Evolutionary conservation across 2,329 filamentous ascomycete genomes (phyloP), one percentile per base, ranked within the genome.

Genomic region (Apiospora hydei): DNA sequence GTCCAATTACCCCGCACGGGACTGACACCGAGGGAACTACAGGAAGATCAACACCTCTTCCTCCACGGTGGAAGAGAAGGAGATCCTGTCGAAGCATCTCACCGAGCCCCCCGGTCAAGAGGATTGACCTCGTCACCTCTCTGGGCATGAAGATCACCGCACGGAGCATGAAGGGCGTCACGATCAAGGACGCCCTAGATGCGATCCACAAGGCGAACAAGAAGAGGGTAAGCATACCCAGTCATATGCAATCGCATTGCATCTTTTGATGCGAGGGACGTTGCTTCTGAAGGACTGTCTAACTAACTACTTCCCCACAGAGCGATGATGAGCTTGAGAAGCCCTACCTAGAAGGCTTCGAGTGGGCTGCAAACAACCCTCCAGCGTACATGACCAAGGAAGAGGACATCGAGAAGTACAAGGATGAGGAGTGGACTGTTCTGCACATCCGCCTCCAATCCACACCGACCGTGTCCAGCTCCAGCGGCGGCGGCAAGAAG

Each of bases 11-110:
- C 72, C 57, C 69, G 67, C 69, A 72, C 43, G 67, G 70, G 49
- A 74, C 67, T 67, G 16, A 21, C 1, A 21, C 34, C 30, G 44
- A 44, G 38, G 46, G 38, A 64, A n/a, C 16, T 51, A 70, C 72
- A 98, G 95, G 96, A 98, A 96, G 86, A 92, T 98, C 82, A 98
- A 98, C 89, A 93, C 92, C 71, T 96, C 95, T 47, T 89, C 94
- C 57, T 85, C 87, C 73, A 89, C 89, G 51, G 83, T 98, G 69
- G 95, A 98, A 43, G 96, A 98, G 77, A 92, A 93, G 79, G 91
- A 95, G 43, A 89, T 93, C 74, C 90, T 98, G 77, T 95, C 95
- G 86, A 91, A 95, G 82, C 86, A 88, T 74, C 90, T 98, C 77
- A 92, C 93, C 78, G 91, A 85, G 73, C 96, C 96, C 96, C 67